A percentile compares a stretch with the other conserved stretches of the same genome.
These are phyloP conservation scores for Acacia melanoxylon DNA, from an alignment of 306 rosid species.

Conservation along the genomic window DNA sequence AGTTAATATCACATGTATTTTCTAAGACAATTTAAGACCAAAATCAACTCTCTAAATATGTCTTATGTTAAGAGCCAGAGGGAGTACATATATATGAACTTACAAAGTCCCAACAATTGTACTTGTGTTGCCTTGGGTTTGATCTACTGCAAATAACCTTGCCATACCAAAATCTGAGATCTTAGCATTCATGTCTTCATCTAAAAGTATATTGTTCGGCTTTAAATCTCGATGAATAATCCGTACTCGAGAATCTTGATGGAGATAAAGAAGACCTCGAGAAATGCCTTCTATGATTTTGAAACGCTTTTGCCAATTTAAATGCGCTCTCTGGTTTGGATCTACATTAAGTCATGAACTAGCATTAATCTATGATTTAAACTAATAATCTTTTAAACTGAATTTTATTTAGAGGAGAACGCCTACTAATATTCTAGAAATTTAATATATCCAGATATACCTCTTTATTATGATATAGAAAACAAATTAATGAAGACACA, in stretches of 20 bases:
- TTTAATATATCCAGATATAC: too few relatives aligned
- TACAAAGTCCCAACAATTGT: neutral
- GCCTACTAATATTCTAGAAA: too few relatives aligned
- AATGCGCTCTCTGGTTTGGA: neutral
- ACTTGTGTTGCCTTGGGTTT: neutral
- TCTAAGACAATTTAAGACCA: too few relatives aligned
- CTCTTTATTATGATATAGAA: too few relatives aligned
- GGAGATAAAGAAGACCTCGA: neutral
- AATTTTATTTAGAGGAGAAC: too few relatives aligned
- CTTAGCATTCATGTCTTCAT: neutral
- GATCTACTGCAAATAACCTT: neutral
- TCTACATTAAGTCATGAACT: neutral
- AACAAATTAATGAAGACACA: neutral
- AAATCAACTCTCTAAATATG: too few relatives aligned
- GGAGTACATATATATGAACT: neutral
- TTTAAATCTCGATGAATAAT: neutral
- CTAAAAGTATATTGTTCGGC: neutral
- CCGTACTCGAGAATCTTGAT: neutral
- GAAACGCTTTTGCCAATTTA: neutral
- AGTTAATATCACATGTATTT: too few relatives aligned
- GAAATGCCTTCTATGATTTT: neutral
- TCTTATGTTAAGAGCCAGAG: too few relatives aligned
- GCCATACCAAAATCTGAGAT: neutral
- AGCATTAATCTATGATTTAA: too few relatives aligned
- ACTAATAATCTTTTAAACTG: neutral